phyloP scores from a whole-genome alignment of 768 basidiomycete genomes.

The Sporobolomyces pararoseus region DNA sequence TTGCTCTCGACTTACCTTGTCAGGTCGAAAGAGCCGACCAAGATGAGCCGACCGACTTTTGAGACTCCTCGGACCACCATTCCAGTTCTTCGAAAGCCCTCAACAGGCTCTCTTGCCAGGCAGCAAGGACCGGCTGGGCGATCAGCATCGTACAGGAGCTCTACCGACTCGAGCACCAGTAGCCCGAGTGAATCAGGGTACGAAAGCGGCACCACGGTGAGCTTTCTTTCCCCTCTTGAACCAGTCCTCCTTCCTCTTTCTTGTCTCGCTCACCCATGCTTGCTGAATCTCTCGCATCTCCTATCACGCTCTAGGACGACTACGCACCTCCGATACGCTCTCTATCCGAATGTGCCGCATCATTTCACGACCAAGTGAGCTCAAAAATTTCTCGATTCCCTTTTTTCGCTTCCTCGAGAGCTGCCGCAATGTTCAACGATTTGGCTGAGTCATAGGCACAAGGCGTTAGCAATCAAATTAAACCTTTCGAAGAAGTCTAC shows the following conservation, averaged over 20 bases:
- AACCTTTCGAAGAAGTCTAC: background rate
- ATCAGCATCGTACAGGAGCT: too few species aligned
- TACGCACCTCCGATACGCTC: background rate
- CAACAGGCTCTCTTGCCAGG: too few species aligned
- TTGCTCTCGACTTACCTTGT: too few species aligned
- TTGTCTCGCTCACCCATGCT: too few species aligned
- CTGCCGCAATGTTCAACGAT: too few species aligned
- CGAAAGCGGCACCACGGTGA: background rate
- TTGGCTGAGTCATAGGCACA: background rate
- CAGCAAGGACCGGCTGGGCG: too few species aligned
- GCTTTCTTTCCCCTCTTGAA: background rate
- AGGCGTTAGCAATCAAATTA: background rate
- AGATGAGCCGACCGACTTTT: too few species aligned
- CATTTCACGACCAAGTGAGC: slow-evolving; percentile 7
- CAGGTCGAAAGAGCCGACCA: too few species aligned
- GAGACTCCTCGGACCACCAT: too few species aligned
- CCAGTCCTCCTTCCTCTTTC: background rate
- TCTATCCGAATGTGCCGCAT: background rate
- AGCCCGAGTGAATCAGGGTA: background rate
- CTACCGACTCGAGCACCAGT: background rate
- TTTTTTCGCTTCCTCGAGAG: background rate
- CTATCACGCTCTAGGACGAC: background rate
- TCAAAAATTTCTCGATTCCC: background rate
- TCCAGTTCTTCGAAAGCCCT: too few species aligned
- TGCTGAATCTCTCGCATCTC: background rate